Conservation (phyloP, 345 rosid species). For the Pistacia atlantica region DNA sequence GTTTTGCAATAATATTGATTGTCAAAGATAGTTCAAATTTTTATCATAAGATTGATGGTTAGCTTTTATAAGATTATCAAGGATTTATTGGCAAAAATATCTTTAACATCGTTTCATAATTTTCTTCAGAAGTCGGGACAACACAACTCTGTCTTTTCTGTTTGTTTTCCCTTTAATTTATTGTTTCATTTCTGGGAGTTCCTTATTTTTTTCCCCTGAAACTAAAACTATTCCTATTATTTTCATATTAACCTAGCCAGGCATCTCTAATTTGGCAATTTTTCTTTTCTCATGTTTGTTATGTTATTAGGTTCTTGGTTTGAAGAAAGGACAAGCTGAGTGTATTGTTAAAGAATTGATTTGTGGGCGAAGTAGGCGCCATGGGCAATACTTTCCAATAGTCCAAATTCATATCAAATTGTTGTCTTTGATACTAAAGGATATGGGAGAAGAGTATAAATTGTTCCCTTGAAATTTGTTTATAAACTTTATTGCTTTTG, state of each 20-base stretch:
- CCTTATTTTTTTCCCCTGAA: background rate
- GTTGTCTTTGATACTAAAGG: conserved; percentile 51
- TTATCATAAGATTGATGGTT: background rate
- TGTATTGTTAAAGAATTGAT: conserved; percentile 63
- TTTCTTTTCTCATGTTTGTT: conserved; percentile 13
- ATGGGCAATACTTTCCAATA: conserved; percentile 47
- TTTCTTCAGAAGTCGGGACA: background rate
- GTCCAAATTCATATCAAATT: conserved; percentile 62
- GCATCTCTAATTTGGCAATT: background rate
- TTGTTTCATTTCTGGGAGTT: background rate
- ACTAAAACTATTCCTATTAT: background rate
- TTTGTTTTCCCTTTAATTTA: background rate
- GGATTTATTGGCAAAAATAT: background rate
- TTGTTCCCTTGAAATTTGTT: conserved; percentile 2
- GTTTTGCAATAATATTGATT: background rate
- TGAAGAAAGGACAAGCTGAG: conserved; percentile 77
- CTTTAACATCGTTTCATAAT: conserved; percentile 8
- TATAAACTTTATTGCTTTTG: conserved; percentile 4
- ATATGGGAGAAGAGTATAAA: conserved; percentile 58
- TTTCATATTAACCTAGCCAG: background rate
- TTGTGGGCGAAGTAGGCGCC: conserved; percentile 48
- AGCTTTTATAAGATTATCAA: background rate
- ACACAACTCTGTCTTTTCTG: background rate
- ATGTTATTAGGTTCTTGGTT: conserved; percentile 55
- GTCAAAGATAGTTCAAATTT: background rate